These are phyloP conservation scores for Acmispon strigosus DNA, from an alignment of 306 rosid genomes.

Conservation along the genomic window DNA sequence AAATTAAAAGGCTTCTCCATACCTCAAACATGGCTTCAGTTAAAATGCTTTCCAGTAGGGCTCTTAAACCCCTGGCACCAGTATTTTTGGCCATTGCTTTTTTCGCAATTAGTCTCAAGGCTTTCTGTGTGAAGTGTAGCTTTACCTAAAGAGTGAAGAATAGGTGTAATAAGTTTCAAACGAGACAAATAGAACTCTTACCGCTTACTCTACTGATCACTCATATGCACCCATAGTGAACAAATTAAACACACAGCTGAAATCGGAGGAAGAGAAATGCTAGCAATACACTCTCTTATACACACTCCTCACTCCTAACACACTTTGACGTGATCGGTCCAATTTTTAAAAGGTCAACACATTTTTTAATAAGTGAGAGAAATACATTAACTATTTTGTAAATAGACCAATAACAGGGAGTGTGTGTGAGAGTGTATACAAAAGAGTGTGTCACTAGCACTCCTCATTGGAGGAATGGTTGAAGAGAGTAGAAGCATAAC, in stretches of 20 bases:
- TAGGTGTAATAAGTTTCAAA: not conserved
- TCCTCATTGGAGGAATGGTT: too few relatives aligned
- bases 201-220: not conserved
- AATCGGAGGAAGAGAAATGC: not conserved
- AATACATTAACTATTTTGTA: too few relatives aligned
- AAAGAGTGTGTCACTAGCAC: too few relatives aligned
- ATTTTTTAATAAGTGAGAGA: too few relatives aligned
- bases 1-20: not conserved
- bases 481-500: not conserved
- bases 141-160: slow-evolving; percentile 52
- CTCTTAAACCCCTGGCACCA: slow-evolving; percentile 89
- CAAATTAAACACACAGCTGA: not conserved
- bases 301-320: too few relatives aligned
- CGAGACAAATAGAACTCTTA: not conserved
- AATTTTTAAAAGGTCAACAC: too few relatives aligned
- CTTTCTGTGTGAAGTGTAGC: slow-evolving; percentile 65
- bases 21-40: slow-evolving; percentile 92
- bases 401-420: too few relatives aligned
- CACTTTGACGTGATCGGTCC: too few relatives aligned
- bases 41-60: slow-evolving; percentile 63
- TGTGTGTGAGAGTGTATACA: too few relatives aligned
- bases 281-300: too few relatives aligned
- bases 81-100: slow-evolving; percentile 82
- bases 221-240: not conserved
- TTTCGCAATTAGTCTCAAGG: slow-evolving; percentile 65